Percentiles rank a stretch among this genome's conserved stretches.
phyloP scores from a whole-genome alignment of 495 filamentous ascomycete species.

The Podospora australis region DNA sequence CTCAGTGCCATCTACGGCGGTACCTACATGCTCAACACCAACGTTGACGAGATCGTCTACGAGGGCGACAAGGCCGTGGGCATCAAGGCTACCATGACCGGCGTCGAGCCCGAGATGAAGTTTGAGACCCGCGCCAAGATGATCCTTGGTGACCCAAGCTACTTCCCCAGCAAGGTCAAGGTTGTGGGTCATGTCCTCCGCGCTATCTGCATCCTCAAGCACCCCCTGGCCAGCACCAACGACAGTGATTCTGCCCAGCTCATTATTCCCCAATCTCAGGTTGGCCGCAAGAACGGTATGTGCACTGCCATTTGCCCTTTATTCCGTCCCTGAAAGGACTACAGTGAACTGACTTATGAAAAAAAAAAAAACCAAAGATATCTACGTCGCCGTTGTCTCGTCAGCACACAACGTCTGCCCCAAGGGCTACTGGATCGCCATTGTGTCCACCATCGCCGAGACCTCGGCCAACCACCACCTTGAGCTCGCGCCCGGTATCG shows the following conservation, averaged over 20 bases:
- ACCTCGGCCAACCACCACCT: conserved; percentile 85
- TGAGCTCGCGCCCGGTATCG: conserved; percentile 88
- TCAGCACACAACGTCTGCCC: conserved; percentile 97
- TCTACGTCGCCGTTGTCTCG: conserved; percentile 96
- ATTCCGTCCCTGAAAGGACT: no score
- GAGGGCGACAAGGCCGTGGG: conserved; percentile 74
- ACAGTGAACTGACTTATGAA: no score
- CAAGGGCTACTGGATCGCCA: conserved; percentile 98
- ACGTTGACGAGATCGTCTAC: conserved; percentile 81
- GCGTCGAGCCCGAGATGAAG: conserved; percentile 78
- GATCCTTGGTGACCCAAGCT: conserved; percentile 92
- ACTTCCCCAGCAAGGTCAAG: conserved; percentile 85
- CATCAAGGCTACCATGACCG: conserved; percentile 95
- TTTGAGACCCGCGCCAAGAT: conserved; percentile 94
- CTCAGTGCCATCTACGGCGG: conserved; percentile 96
- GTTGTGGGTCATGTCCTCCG: conserved; percentile 84
- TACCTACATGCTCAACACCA: conserved; percentile 98
- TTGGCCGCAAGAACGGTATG: conserved; percentile 87
- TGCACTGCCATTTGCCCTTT: no score
- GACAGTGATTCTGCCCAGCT: conserved; percentile 88
- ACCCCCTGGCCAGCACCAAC: conserved; percentile 81
- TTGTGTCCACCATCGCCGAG: conserved; percentile 96
- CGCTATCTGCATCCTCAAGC: conserved; percentile 95
- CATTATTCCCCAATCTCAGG: conserved; percentile 96
- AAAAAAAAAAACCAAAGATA: no score